Percentiles rank a stretch among this genome's conserved stretches.
These are phyloP conservation scores for Fusarium sp. DNA, from an alignment of 2,329 filamentous ascomycete species.

Conservation along the genomic window DNA sequence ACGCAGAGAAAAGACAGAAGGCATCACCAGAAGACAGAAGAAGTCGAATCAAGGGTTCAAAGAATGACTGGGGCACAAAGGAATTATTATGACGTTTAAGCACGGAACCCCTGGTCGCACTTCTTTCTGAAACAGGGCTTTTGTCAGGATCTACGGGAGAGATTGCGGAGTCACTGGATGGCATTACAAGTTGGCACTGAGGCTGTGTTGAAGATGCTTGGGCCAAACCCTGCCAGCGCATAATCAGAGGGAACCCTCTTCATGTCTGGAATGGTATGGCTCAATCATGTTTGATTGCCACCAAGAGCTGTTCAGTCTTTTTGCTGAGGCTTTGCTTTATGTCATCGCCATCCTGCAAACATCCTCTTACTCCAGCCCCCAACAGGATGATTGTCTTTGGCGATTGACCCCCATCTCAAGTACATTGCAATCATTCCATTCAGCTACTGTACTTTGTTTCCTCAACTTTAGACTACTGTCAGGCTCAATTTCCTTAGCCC, in stretches of 20 bases:
- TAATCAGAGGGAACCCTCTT: conserved; percentile 9
- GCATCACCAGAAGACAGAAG: conserved; percentile 25
- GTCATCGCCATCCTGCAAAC: conserved; percentile 1
- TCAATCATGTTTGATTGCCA: conserved; percentile 8
- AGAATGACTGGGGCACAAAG: conserved; percentile 26
- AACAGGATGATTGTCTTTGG: conserved; percentile 2
- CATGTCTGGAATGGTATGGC: background rate
- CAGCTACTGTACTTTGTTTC: no score
- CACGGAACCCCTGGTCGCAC: conserved; percentile 44
- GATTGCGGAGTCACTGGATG: conserved; percentile 40
- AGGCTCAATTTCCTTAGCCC: conserved; percentile 7
- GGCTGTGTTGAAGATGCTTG: conserved; percentile 41
- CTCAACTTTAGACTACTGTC: background rate
- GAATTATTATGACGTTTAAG: conserved; percentile 48
- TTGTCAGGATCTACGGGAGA: conserved; percentile 37
- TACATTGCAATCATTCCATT: background rate
- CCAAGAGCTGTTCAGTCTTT: background rate
- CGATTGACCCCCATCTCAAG: background rate
- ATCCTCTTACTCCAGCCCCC: background rate
- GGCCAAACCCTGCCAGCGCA: conserved; percentile 39
- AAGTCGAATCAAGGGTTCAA: conserved; percentile 20
- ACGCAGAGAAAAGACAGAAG: conserved; percentile 11
- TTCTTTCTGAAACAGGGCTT: conserved; percentile 41
- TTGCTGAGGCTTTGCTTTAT: conserved; percentile 1
- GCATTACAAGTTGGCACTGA: conserved; percentile 39